A percentile compares a stretch with the other conserved stretches of the same genome.
Conservation (phyloP, 257 asterid species). For the Solanum habrochaites region DNA sequence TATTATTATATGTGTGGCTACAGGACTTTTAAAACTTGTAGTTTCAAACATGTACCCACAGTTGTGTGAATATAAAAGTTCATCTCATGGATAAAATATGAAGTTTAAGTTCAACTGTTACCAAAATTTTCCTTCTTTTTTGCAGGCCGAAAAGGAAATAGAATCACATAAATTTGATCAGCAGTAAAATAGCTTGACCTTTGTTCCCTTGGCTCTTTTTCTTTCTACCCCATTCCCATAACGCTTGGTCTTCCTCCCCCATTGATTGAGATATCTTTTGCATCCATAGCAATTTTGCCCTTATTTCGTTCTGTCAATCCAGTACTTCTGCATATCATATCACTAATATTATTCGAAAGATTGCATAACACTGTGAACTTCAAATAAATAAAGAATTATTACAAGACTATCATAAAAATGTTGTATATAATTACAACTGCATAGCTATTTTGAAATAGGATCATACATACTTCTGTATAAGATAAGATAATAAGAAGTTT, state of each 20-base stretch:
- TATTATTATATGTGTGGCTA: background rate
- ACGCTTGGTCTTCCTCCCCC: conserved; percentile 42
- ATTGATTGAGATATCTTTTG: conserved; percentile 50
- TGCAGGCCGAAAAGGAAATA: background rate
- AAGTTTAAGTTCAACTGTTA: background rate
- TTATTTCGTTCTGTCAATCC: conserved; percentile 40
- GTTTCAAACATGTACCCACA: background rate
- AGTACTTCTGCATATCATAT: conserved; percentile 45
- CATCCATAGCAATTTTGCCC: conserved; percentile 43
- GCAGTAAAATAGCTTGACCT: background rate
- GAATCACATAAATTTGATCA: background rate
- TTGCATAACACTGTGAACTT: background rate
- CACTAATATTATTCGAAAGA: background rate
- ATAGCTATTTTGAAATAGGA: background rate
- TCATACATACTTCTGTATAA: background rate
- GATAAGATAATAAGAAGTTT: background rate
- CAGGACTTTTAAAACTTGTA: background rate
- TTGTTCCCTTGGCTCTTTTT: background rate
- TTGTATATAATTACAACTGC: background rate
- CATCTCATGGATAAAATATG: background rate
- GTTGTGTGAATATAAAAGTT: background rate
- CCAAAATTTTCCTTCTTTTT: background rate
- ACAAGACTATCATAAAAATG: background rate
- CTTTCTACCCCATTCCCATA: conserved; percentile 50
- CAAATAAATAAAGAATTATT: background rate